phyloP scores from a whole-genome alignment of 805 yeast species.

The Komagataella pseudopastoris region DNA sequence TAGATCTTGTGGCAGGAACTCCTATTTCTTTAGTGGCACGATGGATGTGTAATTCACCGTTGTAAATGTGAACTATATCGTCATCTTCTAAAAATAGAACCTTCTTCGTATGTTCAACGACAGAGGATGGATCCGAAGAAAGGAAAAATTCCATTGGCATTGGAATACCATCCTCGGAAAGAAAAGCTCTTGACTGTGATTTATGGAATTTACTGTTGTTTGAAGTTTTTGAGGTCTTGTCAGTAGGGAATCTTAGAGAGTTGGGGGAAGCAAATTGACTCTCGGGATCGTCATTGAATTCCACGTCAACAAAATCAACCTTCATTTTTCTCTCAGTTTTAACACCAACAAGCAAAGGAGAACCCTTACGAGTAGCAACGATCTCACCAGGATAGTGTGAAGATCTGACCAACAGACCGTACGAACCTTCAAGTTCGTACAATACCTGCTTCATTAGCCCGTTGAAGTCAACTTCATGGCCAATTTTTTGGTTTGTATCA shows the following conservation, averaged over 20 bases:
- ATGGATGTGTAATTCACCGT: constrained; percentile 97
- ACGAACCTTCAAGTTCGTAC: constrained; percentile 92
- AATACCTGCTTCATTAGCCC: constrained; percentile 87
- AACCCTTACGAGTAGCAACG: constrained; percentile 95
- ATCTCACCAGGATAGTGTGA: constrained; percentile 90
- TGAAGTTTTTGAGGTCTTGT: constrained; percentile 5
- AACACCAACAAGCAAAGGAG: constrained; percentile 94
- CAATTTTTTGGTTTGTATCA: constrained; percentile 61
- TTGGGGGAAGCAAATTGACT: constrained; percentile 6
- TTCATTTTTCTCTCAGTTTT: constrained; percentile 90
- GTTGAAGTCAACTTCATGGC: constrained; percentile 73
- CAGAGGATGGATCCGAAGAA: constrained; percentile 95
- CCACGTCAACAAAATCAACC: constrained; percentile 97
- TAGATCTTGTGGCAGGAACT: constrained; percentile 88
- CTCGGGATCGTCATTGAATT: constrained; percentile 44
- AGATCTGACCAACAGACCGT: constrained; percentile 89
- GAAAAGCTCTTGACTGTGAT: constrained; percentile 92
- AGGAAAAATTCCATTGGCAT: constrained; percentile 92
- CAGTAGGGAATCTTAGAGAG: constrained; percentile 11
- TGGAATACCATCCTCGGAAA: constrained; percentile 86
- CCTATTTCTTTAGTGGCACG: constrained; percentile 83
- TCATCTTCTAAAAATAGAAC: constrained; percentile 95
- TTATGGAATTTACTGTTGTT: constrained; percentile 44
- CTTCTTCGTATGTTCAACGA: constrained; percentile 92
- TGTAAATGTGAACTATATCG: constrained; percentile 95